Conservation (phyloP, 2,329 filamentous ascomycete species). For the Pseudogymnoascus sp. region DNA sequence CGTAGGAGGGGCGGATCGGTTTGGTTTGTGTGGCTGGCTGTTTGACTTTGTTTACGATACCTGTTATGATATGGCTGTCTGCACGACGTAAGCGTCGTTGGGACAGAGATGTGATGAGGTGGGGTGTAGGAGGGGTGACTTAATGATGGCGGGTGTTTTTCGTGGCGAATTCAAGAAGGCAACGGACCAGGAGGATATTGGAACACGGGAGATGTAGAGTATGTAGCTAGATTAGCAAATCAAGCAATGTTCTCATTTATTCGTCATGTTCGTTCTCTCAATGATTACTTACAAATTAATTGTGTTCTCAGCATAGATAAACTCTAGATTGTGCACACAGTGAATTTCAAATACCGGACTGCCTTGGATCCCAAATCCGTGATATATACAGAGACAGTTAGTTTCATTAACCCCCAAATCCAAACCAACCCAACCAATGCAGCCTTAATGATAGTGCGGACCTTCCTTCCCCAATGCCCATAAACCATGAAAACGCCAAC, state of each 20-base stretch:
- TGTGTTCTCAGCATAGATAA: not conserved
- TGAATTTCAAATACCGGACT: not conserved
- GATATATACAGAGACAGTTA: conserved; percentile 5
- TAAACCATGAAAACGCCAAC: conserved; percentile 6
- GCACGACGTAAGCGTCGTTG: not conserved
- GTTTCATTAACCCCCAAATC: not conserved
- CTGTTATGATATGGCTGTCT: conserved; percentile 5
- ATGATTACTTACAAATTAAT: not conserved
- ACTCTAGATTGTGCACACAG: not conserved
- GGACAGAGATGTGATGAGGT: not conserved
- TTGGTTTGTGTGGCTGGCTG: conserved; percentile 1
- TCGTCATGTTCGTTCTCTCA: not conserved
- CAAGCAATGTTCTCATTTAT: conserved; percentile 1
- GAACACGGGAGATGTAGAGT: not conserved
- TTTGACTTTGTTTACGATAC: conserved; percentile 8
- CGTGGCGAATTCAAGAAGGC: not conserved
- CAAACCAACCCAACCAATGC: not conserved
- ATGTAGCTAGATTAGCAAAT: conserved; percentile 1
- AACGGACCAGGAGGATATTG: not conserved
- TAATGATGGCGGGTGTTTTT: not conserved
- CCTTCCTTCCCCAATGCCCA: not conserved
- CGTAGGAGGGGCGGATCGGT: not conserved
- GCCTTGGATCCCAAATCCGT: not conserved
- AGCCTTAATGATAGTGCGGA: not conserved
- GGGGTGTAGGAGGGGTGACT: not conserved